Base-by-base conservation (phyloP, 768 basidiomycete species). In the Mycena latifolia region DNA sequence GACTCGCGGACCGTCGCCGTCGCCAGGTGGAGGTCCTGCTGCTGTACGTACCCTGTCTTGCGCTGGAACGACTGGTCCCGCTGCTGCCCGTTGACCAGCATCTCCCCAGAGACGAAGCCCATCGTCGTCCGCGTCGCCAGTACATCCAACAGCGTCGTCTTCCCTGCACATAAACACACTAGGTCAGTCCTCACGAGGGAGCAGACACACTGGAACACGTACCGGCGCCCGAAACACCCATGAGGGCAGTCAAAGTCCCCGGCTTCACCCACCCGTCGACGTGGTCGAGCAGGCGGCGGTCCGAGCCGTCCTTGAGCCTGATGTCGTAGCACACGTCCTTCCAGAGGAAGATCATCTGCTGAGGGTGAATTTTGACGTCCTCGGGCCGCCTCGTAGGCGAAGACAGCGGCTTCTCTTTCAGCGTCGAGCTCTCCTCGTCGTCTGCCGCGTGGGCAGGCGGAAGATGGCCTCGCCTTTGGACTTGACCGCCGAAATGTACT, bases 1-100 rank as follows among this genome's bases (percentile, higher is more conserved):
- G 83, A 80, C 61, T 85, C 83, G 53, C 84, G 79, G 52, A 85
- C 82, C n/a, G 86, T 87, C 4, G 82, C 77, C 2, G 85, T 86
- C 62, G 77, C 81, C 60, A 85, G 79, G 73, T 86, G 85, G 14
- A 81, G 73, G 67, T 82, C 82, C 63, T 76, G 77, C 65, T 87
- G 85, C 66, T 87, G 84, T 27, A 80, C 82, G 64, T 83, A 85
- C 6, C 82, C 83, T 75, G 79, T 74, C 78, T 82, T 82, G 76
- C 83, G 74, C 73, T 77, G 73, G 62, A 79, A 82, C 39, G 81
- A 78, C 10, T 78, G 73, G 54, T 80, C 79, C 37, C 74, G 71
- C 52, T 70, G 65, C 6, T 59, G 65, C 15, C 75, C 66, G 77
- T 84, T 81, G 66, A 85, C 79, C 39, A 83, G 73, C 67, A 84